Evolutionary conservation across 2,329 filamentous ascomycete species (phyloP).

Genomic region (Pleurostoma richardsiae): DNA sequence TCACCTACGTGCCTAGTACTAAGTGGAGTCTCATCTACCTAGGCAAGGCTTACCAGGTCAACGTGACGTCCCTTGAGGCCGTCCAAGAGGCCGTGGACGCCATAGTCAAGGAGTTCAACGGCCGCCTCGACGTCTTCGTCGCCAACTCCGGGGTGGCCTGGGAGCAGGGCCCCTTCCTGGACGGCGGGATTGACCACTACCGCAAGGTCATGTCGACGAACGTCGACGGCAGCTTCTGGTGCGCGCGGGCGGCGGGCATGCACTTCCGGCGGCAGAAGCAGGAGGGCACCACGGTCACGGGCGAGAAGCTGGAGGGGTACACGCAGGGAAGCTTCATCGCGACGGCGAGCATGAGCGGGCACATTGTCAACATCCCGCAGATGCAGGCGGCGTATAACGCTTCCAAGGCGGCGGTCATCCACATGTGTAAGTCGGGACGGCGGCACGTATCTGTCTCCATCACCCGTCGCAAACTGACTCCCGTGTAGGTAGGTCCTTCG

Average conservation of each 20-base stretch:
- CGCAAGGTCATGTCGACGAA: slow-evolving; percentile 61
- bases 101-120: slow-evolving; percentile 63
- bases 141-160: slow-evolving; percentile 75
- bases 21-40: background rate
- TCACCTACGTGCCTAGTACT: background rate
- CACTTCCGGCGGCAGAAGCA: slow-evolving; percentile 68
- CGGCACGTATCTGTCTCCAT: no score
- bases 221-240: slow-evolving; percentile 74
- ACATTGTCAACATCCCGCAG: slow-evolving; percentile 66
- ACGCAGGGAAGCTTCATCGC: slow-evolving; percentile 59
- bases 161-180: slow-evolving; percentile 52
- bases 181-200: slow-evolving; percentile 7
- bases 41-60: slow-evolving; percentile 59
- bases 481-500: slow-evolving; percentile 52
- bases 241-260: slow-evolving; percentile 62
- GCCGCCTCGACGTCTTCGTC: slow-evolving; percentile 71
- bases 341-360: slow-evolving; percentile 62
- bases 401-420: slow-evolving; percentile 60
- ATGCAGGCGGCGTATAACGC: slow-evolving; percentile 70
- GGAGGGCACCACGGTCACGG: slow-evolving; percentile 58
- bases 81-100: slow-evolving; percentile 45
- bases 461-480: no score
- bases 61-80: slow-evolving; percentile 48
- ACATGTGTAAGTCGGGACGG: slow-evolving; percentile 1
- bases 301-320: slow-evolving; percentile 56